These are phyloP conservation scores for Rosellinia necatrix DNA, from an alignment of 2,329 filamentous ascomycete species.

Conservation along the genomic window DNA sequence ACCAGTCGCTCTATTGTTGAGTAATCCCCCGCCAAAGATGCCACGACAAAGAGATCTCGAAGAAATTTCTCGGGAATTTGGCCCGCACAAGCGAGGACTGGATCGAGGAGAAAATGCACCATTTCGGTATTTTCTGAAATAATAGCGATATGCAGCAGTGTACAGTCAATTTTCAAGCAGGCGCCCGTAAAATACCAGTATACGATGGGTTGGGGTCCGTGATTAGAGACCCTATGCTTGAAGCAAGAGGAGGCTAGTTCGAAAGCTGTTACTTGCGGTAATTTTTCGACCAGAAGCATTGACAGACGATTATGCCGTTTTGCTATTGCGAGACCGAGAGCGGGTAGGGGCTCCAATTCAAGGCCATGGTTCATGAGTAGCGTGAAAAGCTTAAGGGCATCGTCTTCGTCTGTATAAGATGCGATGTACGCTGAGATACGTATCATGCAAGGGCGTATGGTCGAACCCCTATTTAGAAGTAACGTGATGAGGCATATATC, in stretches of 20 bases:
- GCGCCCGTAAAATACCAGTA: too few relatives aligned
- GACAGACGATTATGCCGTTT: not conserved
- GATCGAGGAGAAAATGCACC: not conserved
- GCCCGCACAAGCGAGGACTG: not conserved
- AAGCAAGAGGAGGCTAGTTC: not conserved
- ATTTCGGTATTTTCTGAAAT: constrained; percentile 4
- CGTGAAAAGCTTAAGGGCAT: not conserved
- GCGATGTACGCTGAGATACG: not conserved
- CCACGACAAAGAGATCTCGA: not conserved
- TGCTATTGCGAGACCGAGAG: not conserved
- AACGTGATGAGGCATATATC: not conserved
- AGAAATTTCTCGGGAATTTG: not conserved
- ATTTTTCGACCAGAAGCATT: not conserved
- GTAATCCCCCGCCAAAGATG: constrained; percentile 13
- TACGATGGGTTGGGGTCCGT: too few relatives aligned
- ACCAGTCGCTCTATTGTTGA: not conserved
- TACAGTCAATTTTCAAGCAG: too few relatives aligned
- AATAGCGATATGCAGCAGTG: constrained; percentile 16
- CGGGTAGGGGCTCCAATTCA: not conserved
- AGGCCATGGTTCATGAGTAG: not conserved
- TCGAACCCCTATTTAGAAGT: not conserved
- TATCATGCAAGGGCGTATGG: not conserved
- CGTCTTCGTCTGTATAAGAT: not conserved
- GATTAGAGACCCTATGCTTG: too few relatives aligned
- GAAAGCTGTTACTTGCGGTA: not conserved